Evolutionary conservation across 2,329 filamentous ascomycete species (phyloP), one percentile per base, ranked within the genome.

Genomic region (Ascochyta fabae): DNA sequence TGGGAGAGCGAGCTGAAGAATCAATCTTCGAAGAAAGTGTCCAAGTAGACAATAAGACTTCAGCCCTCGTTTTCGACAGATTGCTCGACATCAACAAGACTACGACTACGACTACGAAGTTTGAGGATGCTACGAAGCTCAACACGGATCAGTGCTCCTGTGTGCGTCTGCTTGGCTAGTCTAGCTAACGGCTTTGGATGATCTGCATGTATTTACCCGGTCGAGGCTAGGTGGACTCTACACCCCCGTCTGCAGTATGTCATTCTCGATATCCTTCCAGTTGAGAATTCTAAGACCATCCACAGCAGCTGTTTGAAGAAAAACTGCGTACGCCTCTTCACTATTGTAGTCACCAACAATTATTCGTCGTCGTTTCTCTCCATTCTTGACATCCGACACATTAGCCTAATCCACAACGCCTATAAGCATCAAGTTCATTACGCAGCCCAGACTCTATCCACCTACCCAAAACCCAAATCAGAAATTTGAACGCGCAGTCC

Each of bases 1-100:
- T 75, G 72, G 72, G 66, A 74, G 35, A 62, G 53, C 1, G 60
- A 70, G 22, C 22, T 73, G 47, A 66, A 48, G 34, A 59, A 62
- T 12, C 53, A 59, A 34, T 44, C 60, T 5, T 24, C 35, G 2
- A 58, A 24, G n/a, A 34, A 42, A 16, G 8, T 29, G 23, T 45
- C 42, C 13, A 47, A 42, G 7, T 53, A 42, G 22, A 38, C 19
- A 13, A 39, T 10, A 5, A 8, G 7, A 23, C 36, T 22, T 6
- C 10, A 19, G 12, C n/a, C 15, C n/a, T 22, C 9, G 6, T 8
- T 36, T 36, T 36, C 24, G 4, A 16, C 6, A 36, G n/a, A 36
- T 8, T 38, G 4, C 19, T 23, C 22, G 19, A 26, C 16, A 10
- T 2, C 16, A 13, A 33, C 26, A 6, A 40, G 4, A 24, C 3